These are phyloP conservation scores for Kalanchoe fedtschenkoi DNA, from an alignment of 164 flowering plant genomes.

Conservation along the genomic window DNA sequence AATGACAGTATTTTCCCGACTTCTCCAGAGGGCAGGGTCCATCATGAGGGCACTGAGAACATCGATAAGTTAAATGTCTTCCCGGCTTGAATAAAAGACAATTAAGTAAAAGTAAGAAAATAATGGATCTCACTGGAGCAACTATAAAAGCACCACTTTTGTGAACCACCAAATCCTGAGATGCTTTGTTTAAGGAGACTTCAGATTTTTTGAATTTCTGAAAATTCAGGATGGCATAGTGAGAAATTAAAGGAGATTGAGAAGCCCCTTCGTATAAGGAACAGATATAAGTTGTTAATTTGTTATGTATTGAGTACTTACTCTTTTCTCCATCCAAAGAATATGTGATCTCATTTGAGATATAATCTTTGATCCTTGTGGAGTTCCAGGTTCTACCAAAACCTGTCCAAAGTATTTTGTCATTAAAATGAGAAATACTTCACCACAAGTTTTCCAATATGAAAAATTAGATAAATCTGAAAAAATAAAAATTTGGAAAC, in stretches of 20 bases:
- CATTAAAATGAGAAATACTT: background rate
- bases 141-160: conserved; percentile 71
- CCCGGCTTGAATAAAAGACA: background rate
- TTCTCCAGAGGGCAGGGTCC: conserved; percentile 84
- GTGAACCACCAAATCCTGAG: conserved; percentile 29
- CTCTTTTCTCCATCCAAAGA: conserved; percentile 93
- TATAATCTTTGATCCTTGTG: conserved; percentile 78
- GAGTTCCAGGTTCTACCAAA: conserved; percentile 95
- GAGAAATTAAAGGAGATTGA: background rate
- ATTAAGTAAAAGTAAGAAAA: background rate
- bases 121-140: conserved; percentile 77
- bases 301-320: conserved; percentile 17
- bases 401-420: conserved; percentile 34
- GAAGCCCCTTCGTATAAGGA: background rate
- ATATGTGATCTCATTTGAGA: conserved; percentile 90
- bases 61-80: background rate
- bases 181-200: conserved; percentile 17
- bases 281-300: background rate
- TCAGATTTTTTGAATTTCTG: conserved; percentile 61
- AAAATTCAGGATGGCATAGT: conserved; percentile 1
- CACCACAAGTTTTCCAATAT: background rate
- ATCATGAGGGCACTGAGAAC: conserved; percentile 84
- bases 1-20: conserved; percentile 83
- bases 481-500: background rate
- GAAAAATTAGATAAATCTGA: background rate